phyloP scores from a whole-genome alignment of 805 yeast species.

The Danielozyma ontarioensis region DNA sequence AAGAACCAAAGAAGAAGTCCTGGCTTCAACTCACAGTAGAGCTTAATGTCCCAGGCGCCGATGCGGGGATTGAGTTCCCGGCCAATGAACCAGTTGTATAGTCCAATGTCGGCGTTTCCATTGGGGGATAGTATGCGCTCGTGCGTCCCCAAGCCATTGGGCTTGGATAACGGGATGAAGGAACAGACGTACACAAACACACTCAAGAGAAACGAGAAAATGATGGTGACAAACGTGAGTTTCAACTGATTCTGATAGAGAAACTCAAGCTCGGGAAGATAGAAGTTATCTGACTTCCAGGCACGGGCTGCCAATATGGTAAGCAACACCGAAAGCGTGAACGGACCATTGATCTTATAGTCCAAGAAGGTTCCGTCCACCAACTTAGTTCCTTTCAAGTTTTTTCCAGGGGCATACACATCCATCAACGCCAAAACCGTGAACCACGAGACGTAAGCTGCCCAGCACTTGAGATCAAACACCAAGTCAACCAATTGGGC shows the following conservation, averaged over 20 bases:
- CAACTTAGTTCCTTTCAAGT: conserved; percentile 58
- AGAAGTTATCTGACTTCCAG: conserved; percentile 40
- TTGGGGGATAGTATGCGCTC: conserved; percentile 78
- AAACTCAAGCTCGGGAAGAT: conserved; percentile 75
- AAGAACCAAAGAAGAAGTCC: conserved; percentile 85
- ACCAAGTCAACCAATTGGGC: conserved; percentile 21
- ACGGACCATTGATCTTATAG: conserved; percentile 80
- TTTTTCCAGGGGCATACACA: conserved; percentile 60
- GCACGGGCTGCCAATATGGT: conserved; percentile 48
- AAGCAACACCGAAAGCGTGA: conserved; percentile 39
- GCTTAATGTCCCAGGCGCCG: conserved; percentile 80
- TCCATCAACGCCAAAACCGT: conserved; percentile 59
- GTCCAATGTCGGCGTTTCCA: conserved; percentile 71
- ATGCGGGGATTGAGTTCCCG: conserved; percentile 91
- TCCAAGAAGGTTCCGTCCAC: conserved; percentile 69
- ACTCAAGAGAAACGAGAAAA: conserved; percentile 62
- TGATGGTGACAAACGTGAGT: conserved; percentile 55
- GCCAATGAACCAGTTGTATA: conserved; percentile 96
- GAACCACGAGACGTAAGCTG: conserved; percentile 71
- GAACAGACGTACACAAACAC: conserved; percentile 62
- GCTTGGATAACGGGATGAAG: conserved; percentile 49
- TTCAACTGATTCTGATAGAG: conserved; percentile 65
- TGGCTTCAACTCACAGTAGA: conserved; percentile 91
- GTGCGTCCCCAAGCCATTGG: conserved; percentile 49
- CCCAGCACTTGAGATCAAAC: conserved; percentile 51